A percentile compares a stretch with the other conserved stretches of the same genome.
Evolutionary conservation across 306 rosid species (phyloP).

Genomic region (Cucumis cinereus): DNA sequence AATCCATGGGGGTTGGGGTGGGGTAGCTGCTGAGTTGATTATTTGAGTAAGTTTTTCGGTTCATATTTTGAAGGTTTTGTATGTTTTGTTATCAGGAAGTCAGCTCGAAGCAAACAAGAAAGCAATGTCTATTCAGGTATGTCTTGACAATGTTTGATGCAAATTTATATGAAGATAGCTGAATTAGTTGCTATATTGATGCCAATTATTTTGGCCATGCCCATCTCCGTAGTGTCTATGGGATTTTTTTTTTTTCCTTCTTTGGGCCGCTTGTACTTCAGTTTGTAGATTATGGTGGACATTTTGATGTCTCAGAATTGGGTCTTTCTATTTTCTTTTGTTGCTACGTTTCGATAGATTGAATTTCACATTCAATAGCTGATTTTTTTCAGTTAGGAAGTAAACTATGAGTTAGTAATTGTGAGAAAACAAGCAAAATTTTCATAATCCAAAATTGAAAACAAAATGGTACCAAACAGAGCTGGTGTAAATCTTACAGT

Average conservation of each 20-base stretch:
- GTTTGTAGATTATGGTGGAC: not conserved
- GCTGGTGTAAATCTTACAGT: not conserved
- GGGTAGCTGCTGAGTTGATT: not conserved
- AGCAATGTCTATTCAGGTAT: slow-evolving; percentile 35
- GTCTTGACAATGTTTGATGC: not conserved
- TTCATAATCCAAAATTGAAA: no score
- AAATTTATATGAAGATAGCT: not conserved
- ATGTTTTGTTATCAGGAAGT: slow-evolving; percentile 19
- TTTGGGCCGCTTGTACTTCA: not conserved
- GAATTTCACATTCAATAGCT: not conserved
- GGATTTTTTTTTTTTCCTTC: not conserved
- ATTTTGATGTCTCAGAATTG: not conserved
- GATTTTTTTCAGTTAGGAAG: not conserved
- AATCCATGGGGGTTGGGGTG: not conserved
- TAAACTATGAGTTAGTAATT: not conserved
- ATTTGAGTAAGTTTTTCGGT: not conserved
- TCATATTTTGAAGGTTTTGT: not conserved
- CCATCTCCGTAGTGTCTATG: not conserved
- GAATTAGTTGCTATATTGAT: not conserved
- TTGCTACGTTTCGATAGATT: not conserved
- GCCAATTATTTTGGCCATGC: not conserved
- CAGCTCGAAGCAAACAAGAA: slow-evolving; percentile 42
- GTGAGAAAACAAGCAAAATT: no score
- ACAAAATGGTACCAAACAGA: no score
- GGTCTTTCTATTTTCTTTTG: not conserved